Conservation (phyloP, 176 grass and related monocot genomes). For the Eragrostis nindensis region DNA sequence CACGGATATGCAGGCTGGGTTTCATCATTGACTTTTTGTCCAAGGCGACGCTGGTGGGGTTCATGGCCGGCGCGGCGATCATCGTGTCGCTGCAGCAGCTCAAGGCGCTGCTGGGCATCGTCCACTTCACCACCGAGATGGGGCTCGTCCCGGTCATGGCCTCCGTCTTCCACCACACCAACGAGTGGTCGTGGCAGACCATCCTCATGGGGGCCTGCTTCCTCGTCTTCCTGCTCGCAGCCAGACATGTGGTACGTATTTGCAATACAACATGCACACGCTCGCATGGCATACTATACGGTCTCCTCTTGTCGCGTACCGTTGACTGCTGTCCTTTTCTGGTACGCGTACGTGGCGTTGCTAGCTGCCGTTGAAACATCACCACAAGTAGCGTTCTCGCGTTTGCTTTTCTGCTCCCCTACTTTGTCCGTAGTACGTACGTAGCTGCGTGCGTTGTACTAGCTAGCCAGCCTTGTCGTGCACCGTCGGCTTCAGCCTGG, state of each 20-base stretch:
- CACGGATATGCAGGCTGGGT: slow-evolving; percentile 67
- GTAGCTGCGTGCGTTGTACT: background rate
- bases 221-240: slow-evolving; percentile 62
- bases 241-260: slow-evolving; percentile 52
- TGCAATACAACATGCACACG: background rate
- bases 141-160: slow-evolving; percentile 82
- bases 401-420: background rate
- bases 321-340: background rate
- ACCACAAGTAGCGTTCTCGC: background rate
- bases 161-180: slow-evolving; percentile 72
- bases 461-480: background rate
- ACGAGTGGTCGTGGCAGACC: slow-evolving; percentile 98
- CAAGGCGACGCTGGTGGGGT: slow-evolving; percentile 91
- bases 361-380: background rate
- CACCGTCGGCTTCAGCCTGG: background rate
- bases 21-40: slow-evolving; percentile 96
- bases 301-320: slow-evolving; percentile 7
- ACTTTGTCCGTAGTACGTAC: background rate
- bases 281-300: too few species aligned
- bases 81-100: slow-evolving; percentile 97
- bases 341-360: background rate
- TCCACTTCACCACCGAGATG: slow-evolving; percentile 95
- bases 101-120: slow-evolving; percentile 81
- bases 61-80: slow-evolving; percentile 96
- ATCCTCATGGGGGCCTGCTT: slow-evolving; percentile 79